phyloP scores from a whole-genome alignment of 1,284 basidiomycete species.

The Trametes sp. region DNA sequence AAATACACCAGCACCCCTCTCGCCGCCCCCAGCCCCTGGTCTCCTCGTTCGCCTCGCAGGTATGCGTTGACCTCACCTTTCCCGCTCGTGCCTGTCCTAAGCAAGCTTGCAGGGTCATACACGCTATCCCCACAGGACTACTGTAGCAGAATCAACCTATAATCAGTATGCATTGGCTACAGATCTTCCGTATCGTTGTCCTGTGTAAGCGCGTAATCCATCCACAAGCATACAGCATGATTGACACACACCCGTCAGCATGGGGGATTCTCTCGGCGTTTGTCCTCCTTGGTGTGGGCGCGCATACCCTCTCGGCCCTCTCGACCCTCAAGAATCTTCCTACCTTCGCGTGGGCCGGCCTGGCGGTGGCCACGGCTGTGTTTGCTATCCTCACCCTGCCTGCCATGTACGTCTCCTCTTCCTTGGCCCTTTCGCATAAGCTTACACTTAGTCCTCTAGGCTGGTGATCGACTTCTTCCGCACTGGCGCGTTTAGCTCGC shows the following conservation, averaged over 20 bases:
- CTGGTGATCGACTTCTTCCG: slow-evolving; percentile 31
- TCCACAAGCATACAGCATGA: background rate
- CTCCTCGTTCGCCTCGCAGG: background rate
- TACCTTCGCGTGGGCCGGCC: slow-evolving; percentile 32
- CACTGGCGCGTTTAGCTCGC: slow-evolving; percentile 35
- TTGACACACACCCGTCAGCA: slow-evolving; percentile 1
- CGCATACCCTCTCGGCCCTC: slow-evolving; percentile 16
- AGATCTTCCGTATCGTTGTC: slow-evolving; percentile 20
- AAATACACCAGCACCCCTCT: slow-evolving; percentile 5
- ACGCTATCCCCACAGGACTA: background rate
- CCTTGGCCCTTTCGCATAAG: background rate
- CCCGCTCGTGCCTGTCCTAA: background rate
- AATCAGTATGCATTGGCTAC: slow-evolving; percentile 21
- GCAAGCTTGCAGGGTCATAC: background rate
- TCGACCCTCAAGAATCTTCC: slow-evolving; percentile 7
- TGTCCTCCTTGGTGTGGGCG: slow-evolving; percentile 26
- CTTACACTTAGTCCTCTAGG: slow-evolving; percentile 19
- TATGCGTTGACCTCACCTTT: background rate
- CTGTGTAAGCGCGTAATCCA: slow-evolving; percentile 12
- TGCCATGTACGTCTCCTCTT: slow-evolving; percentile 30
- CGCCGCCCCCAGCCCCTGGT: background rate
- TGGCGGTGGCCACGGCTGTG: slow-evolving; percentile 33
- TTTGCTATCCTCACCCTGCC: slow-evolving; percentile 33
- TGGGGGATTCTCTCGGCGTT: slow-evolving; percentile 20
- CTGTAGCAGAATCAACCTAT: background rate